Percentiles rank a stretch among this genome's conserved stretches.
These are phyloP conservation scores for Ascochyta lentis DNA, from an alignment of 2,329 filamentous ascomycete species.

Conservation along the genomic window DNA sequence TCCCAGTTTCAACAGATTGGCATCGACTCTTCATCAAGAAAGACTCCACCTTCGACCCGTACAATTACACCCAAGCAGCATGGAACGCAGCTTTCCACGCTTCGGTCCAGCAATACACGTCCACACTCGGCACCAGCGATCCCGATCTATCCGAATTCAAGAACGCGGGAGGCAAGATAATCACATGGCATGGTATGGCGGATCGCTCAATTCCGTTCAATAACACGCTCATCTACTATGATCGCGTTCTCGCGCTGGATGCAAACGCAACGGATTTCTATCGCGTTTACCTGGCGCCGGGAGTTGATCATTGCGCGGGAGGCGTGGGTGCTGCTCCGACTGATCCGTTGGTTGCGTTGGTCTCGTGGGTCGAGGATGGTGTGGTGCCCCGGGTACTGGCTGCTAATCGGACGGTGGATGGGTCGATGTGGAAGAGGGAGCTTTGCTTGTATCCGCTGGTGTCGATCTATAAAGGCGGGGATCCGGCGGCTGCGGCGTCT, in stretches of 20 bases:
- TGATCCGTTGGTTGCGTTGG: constrained; percentile 42
- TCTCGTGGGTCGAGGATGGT: constrained; percentile 34
- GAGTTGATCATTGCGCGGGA: constrained; percentile 25
- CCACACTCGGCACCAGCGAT: constrained; percentile 20
- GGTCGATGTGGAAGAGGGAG: constrained; percentile 5
- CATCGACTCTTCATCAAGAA: constrained; percentile 22
- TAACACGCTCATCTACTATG: constrained; percentile 23
- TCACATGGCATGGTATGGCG: constrained; percentile 32
- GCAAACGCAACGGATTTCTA: constrained; percentile 29
- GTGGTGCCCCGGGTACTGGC: constrained; percentile 20
- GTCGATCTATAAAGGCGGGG: constrained; percentile 18
- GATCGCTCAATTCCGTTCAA: constrained; percentile 21
- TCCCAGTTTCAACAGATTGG: constrained; percentile 12
- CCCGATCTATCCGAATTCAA: constrained; percentile 30
- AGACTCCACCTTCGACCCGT: constrained; percentile 13
- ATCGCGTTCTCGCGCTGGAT: constrained; percentile 15
- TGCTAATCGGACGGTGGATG: constrained; percentile 17
- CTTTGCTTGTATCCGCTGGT: constrained; percentile 23
- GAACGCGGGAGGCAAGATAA: constrained; percentile 28
- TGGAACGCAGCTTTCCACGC: constrained; percentile 14
- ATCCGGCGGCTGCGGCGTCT: constrained; percentile 11
- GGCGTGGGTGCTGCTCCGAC: constrained; percentile 22
- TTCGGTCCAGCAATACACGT: constrained; percentile 20
- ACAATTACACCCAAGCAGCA: neutral
- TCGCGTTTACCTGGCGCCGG: constrained; percentile 29